These are phyloP conservation scores for Paecilomyces dactylethromorphus DNA, from an alignment of 2,329 filamentous ascomycete genomes.

Conservation along the genomic window DNA sequence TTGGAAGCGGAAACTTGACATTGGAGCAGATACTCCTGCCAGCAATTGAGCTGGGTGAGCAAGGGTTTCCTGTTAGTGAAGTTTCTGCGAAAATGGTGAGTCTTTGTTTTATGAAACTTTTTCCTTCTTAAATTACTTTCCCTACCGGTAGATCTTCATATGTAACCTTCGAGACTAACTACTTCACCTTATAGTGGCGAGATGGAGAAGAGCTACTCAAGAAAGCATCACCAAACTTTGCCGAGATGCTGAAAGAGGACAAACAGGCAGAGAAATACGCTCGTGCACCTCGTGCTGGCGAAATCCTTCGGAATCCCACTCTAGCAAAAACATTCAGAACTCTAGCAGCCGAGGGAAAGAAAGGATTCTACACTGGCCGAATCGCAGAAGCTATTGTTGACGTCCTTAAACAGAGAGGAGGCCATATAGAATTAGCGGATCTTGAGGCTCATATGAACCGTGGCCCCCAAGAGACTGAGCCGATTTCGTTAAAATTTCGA, in stretches of 20 bases:
- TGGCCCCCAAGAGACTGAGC: conserved; percentile 72
- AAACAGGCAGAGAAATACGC: conserved; percentile 61
- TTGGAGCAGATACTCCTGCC: conserved; percentile 73
- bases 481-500: conserved; percentile 74
- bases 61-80: conserved; percentile 85
- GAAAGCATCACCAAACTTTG: conserved; percentile 73
- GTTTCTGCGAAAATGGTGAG: conserved; percentile 62
- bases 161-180: not conserved
- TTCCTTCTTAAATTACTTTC: not conserved
- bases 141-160: not conserved
- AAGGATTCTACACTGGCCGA: conserved; percentile 82
- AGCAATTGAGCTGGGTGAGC: conserved; percentile 77
- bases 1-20: conserved; percentile 78
- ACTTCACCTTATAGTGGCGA: conserved; percentile 57
- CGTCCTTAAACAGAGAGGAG: conserved; percentile 68
- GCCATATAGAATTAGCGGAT: conserved; percentile 72
- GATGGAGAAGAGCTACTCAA: conserved; percentile 57
- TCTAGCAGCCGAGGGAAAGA: conserved; percentile 73
- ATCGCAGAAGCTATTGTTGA: conserved; percentile 76
- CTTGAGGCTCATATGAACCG: conserved; percentile 65
- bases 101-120: conserved; percentile 9
- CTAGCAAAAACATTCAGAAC: conserved; percentile 75
- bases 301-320: conserved; percentile 80
- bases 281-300: conserved; percentile 60
- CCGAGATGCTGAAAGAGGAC: conserved; percentile 81